Base-by-base conservation (phyloP, 805 yeast species). In the Lipomyces sp. region DNA sequence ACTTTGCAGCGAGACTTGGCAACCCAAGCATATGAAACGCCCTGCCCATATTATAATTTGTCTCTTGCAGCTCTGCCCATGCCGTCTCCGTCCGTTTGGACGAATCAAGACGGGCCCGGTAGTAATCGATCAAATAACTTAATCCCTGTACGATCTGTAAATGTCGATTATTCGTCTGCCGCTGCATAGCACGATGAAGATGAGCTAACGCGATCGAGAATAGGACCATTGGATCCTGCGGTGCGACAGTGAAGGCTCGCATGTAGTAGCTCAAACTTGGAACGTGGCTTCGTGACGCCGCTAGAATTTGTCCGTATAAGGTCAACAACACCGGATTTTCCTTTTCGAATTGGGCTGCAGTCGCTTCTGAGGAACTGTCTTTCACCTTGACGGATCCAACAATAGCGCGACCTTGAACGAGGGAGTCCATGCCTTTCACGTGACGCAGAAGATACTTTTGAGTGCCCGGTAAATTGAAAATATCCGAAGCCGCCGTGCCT, bases 401-500 rank as follows among this genome's bases (percentile, higher is more conserved):
- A 24, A 92, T 85, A 11, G 82, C 81, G 54, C 82, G 84, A 8
- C 81, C 77, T 8, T 80, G 81, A 37, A 86, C 82, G 15, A 89
- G 73, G 2, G 95, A 85, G 75, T 95, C 99, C 75, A 85, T 87
- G 0, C 97, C 96, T 75, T 94, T 95, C 70, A 94, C 81, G 72
- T 93, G 98, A 71, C 99, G 86, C 67, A 95, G 79, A 69, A 94
- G 87, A 75, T 87, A 94, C 76, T 95, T 95, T 73, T 94, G 98
- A 74, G 91, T 94, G 68, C 91, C 90, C 45, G 91, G 87, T 58
- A 89, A 87, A 59, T 90, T 87, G 74, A 89, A 86, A 18, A 84
- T 81, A 13, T 86, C 88, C 72, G 85, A 79, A 0, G 90, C 84
- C 4, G 79, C 79, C 35, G 81, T 79, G 0, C 94, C 92, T 0